phyloP scores from a whole-genome alignment of 2,329 filamentous ascomycete genomes.

The Pezicula radicicola region DNA sequence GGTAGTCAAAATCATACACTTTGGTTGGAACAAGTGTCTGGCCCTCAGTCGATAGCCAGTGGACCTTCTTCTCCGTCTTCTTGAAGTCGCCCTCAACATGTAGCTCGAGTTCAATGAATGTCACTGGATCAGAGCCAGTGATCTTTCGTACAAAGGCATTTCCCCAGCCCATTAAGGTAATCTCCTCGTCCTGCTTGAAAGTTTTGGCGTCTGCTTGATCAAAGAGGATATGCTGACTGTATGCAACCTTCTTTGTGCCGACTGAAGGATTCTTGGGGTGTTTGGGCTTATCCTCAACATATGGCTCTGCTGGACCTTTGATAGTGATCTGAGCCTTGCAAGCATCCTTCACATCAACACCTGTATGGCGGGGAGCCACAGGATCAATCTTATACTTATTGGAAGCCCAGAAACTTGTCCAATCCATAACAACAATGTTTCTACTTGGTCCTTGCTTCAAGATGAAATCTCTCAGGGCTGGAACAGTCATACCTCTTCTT shows the following conservation, averaged over 20 bases:
- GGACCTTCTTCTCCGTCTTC: constrained; percentile 94
- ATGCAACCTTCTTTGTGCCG: constrained; percentile 82
- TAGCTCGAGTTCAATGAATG: constrained; percentile 75
- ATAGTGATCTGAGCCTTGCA: constrained; percentile 66
- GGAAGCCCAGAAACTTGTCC: constrained; percentile 65
- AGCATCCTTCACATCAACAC: constrained; percentile 65
- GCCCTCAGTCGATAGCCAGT: constrained; percentile 77
- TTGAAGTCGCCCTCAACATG: constrained; percentile 92
- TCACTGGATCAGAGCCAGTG: constrained; percentile 56
- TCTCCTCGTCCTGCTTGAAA: constrained; percentile 83
- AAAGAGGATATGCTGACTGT: constrained; percentile 70
- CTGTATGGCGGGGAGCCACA: constrained; percentile 70
- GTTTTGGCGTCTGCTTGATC: constrained; percentile 83
- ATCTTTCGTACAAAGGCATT: constrained; percentile 77
- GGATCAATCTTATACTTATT: constrained; percentile 87
- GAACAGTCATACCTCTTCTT: constrained; percentile 74
- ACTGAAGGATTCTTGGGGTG: constrained; percentile 86
- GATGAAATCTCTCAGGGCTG: constrained; percentile 79
- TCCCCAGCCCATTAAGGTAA: constrained; percentile 96
- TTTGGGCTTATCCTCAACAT: constrained; percentile 74
- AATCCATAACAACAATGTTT: constrained; percentile 82
- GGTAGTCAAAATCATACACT: constrained; percentile 91
- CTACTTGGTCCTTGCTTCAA: constrained; percentile 80
- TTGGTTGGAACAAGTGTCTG: constrained; percentile 79
- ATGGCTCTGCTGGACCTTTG: constrained; percentile 59